These are phyloP conservation scores for Quercus tomentella DNA, from an alignment of 331 rosid species.

Conservation along the genomic window DNA sequence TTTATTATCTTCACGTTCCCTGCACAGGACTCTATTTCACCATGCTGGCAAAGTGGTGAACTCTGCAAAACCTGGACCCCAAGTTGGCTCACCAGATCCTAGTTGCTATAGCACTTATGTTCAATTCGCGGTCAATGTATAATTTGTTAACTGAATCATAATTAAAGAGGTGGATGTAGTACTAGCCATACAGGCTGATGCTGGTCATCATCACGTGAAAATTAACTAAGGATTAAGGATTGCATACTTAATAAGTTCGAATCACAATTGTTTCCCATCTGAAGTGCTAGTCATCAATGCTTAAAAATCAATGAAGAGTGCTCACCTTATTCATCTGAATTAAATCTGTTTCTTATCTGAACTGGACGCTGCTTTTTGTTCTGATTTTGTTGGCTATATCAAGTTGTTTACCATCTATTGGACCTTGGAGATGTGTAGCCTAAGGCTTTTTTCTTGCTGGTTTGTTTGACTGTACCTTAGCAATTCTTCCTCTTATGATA, in stretches of 20 bases:
- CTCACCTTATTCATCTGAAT: neutral
- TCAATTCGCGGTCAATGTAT: slow-evolving; percentile 4
- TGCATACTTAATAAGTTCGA: neutral
- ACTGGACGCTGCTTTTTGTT: neutral
- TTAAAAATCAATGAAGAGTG: neutral
- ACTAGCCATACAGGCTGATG: neutral
- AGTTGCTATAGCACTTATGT: neutral
- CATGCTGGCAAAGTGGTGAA: slow-evolving; percentile 10
- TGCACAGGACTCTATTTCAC: neutral
- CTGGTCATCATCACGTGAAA: neutral
- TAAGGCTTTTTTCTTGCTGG: slow-evolving; percentile 2
- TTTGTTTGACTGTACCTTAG: slow-evolving; percentile 7
- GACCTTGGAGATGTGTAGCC: neutral
- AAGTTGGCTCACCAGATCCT: neutral
- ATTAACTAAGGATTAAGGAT: neutral
- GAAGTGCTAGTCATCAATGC: neutral
- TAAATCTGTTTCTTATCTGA: neutral
- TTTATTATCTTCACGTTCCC: neutral
- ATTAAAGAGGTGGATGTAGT: neutral
- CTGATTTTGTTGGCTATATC: neutral
- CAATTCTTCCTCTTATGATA: neutral
- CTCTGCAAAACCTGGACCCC: neutral
- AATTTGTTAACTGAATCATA: neutral
- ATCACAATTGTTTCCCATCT: neutral
- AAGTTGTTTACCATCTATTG: neutral